Percentiles rank a stretch among this genome's conserved stretches.
Conservation (phyloP, 164 flowering plant genomes). For the Akebia trifoliata region DNA sequence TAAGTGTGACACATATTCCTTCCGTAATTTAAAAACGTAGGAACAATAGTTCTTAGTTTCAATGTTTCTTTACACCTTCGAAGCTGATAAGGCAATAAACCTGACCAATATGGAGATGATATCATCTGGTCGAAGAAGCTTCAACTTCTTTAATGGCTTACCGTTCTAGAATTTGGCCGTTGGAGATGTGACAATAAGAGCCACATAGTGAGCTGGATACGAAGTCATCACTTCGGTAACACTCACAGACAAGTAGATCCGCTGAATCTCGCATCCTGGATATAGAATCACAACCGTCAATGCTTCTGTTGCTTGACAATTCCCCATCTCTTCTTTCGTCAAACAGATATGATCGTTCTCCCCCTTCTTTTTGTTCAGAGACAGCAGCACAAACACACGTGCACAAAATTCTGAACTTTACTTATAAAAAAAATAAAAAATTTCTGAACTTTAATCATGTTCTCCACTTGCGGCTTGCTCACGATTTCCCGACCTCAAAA, state of each 20-base stretch:
- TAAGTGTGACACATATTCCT: too few species aligned
- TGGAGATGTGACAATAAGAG: constrained; percentile 33
- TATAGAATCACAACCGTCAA: constrained; percentile 65
- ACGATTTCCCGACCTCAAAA: too few species aligned
- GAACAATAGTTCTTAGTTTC: not conserved
- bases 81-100: constrained; percentile 73
- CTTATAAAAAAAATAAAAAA: too few species aligned
- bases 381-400: too few species aligned
- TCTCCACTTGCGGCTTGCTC: too few species aligned
- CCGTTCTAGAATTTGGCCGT: constrained; percentile 30
- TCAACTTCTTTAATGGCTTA: constrained; percentile 45
- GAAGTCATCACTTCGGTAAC: constrained; percentile 60
- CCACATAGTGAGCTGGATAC: constrained; percentile 77
- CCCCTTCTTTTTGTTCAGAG: not conserved
- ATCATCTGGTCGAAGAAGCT: constrained; percentile 73
- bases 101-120: constrained; percentile 56
- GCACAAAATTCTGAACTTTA: too few species aligned
- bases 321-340: constrained; percentile 53
- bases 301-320: constrained; percentile 77
- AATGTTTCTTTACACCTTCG: constrained; percentile 42
- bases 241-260: constrained; percentile 54
- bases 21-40: not conserved
- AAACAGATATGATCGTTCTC: not conserved
- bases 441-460: too few species aligned
- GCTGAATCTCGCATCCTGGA: constrained; percentile 48